Conservation (phyloP, 2,329 filamentous ascomycete genomes). For the Aspergillus intermedius region DNA sequence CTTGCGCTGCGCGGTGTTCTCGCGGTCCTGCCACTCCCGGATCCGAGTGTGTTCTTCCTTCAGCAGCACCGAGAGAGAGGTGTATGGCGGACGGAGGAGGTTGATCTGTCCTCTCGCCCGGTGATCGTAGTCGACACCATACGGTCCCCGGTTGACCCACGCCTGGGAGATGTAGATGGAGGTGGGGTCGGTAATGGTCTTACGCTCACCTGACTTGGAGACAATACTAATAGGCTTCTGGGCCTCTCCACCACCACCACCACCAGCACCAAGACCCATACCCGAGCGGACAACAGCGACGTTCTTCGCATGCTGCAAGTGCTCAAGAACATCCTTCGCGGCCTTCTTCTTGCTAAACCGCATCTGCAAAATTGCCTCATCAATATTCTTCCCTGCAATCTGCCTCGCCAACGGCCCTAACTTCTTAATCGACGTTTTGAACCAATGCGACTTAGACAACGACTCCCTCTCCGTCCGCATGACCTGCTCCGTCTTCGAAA, state of each 20-base stretch:
- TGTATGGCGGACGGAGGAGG: slow-evolving; percentile 62
- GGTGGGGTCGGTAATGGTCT: slow-evolving; percentile 67
- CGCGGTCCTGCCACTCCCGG: slow-evolving; percentile 68
- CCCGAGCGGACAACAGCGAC: slow-evolving; percentile 70
- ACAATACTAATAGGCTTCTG: slow-evolving; percentile 53
- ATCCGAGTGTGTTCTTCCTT: slow-evolving; percentile 93
- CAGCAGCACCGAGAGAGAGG: slow-evolving; percentile 70
- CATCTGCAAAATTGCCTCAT: slow-evolving; percentile 93
- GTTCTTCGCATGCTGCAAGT: slow-evolving; percentile 75
- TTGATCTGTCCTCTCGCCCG: slow-evolving; percentile 69
- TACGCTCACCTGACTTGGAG: slow-evolving; percentile 67
- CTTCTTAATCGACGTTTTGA: slow-evolving; percentile 90
- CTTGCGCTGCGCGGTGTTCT: slow-evolving; percentile 70
- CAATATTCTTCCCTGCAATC: slow-evolving; percentile 86
- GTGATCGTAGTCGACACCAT: slow-evolving; percentile 57
- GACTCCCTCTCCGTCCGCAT: slow-evolving; percentile 58
- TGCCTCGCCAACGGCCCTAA: slow-evolving; percentile 77
- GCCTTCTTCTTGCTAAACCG: slow-evolving; percentile 91
- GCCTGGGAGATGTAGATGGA: slow-evolving; percentile 85
- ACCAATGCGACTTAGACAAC: slow-evolving; percentile 58
- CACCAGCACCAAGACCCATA: slow-evolving; percentile 62
- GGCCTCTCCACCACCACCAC: slow-evolving; percentile 3
- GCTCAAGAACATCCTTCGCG: slow-evolving; percentile 69
- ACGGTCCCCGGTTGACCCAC: slow-evolving; percentile 77
- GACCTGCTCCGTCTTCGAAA: slow-evolving; percentile 61